Conservation (phyloP, 805 yeast species). For the Candida morakotiae region DNA sequence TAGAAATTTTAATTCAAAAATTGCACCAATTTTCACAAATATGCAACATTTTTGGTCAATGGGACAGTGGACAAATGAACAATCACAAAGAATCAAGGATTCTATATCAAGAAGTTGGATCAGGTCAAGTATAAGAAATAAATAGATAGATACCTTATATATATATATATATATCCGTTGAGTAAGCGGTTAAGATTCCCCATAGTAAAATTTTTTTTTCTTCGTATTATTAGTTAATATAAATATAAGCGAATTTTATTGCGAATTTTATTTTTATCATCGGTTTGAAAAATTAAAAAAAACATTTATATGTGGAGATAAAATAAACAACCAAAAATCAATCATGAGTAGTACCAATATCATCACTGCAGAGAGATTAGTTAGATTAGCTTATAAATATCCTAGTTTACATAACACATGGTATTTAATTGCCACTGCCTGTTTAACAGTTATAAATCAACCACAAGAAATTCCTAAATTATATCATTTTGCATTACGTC, state of each 20-base stretch:
- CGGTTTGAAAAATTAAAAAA: no score
- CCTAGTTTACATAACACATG: slow-evolving; percentile 57
- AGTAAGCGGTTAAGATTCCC: no score
- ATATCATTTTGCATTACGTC: slow-evolving; percentile 62
- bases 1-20: slow-evolving; percentile 17
- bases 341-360: slow-evolving; percentile 6
- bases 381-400: slow-evolving; percentile 46
- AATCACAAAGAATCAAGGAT: slow-evolving; percentile 47
- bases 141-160: no score
- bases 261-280: no score
- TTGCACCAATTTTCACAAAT: slow-evolving; percentile 20
- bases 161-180: no score
- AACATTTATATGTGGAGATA: no score
- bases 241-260: no score
- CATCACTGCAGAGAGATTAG: slow-evolving; percentile 54
- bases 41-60: slow-evolving; percentile 63
- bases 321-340: no score
- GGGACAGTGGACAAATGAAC: slow-evolving; percentile 51
- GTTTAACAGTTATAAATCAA: slow-evolving; percentile 74
- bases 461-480: slow-evolving; percentile 77
- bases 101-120: slow-evolving; percentile 57
- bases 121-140: slow-evolving; percentile 20
- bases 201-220: no score
- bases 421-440: slow-evolving; percentile 78
- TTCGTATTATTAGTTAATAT: no score